Evolutionary conservation across 306 rosid genomes (phyloP), one percentile per base, ranked within the genome.

Genomic region (Elaeagnus macrophylla): DNA sequence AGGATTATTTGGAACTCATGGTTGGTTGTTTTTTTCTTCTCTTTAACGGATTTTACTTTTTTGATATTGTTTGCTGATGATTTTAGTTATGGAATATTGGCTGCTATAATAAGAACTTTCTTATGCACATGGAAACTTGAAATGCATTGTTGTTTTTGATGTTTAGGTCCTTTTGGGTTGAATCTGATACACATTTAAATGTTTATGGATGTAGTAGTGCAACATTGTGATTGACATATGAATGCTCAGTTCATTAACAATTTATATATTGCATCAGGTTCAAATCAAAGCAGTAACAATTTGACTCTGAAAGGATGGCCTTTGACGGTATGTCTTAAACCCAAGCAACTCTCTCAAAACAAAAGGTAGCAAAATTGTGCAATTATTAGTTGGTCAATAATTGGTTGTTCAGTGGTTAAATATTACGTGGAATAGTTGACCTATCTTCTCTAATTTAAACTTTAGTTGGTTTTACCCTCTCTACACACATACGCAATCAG

Each of bases 301-400:
- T 66, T 80, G 80, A 76, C 83, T 65, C 65, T 80, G 71, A 86
- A 78, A 48, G 95, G 93, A 48, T 78, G 88, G 82, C 88, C 95
- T 69, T 65, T 81, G 56, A 67, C 73, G 17, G 95, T 86, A 80
- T 51, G 32, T 25, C 32, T 25, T 25, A 25, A 25, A 25, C 32
- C 32, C 32, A 25, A 25, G 32, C 32, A 25, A 2, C 32, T 1
- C 32, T 25, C 32, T 25, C 32, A 2, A 25, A 25, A 25, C n/a
- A 25, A 25, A 25, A 25, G 2, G 32, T 5, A 25, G 32, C 2
- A 25, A 25, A 25, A 25, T 5, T 25, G 4, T 25, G 32, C 32
- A 25, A 2, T 25, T 25, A 25, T 25, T 25, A 25, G 32, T 25
- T 25, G 32, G 32, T 25, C 4, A 25, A 25, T 25, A 25, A 25